A percentile compares a stretch with the other conserved stretches of the same genome.
Conservation (phyloP, 225 moss, liverwort and hornwort genomes). For the Ulota crispa region DNA sequence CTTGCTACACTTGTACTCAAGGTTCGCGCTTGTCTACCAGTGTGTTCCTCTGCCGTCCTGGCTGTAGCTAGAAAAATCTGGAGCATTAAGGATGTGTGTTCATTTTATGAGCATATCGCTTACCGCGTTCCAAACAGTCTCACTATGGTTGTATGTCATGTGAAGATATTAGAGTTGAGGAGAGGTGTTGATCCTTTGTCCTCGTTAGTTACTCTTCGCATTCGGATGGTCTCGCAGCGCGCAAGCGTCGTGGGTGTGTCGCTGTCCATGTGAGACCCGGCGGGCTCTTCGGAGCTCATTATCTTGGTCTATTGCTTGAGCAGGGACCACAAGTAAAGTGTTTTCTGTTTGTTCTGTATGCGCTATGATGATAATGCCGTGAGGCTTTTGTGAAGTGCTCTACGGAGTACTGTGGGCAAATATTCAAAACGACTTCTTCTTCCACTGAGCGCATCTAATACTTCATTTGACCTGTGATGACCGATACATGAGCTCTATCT, state of each 20-base stretch:
- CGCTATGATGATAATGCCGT: slow-evolving; percentile 50
- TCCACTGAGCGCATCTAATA: slow-evolving; percentile 32
- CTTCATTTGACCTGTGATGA: slow-evolving; percentile 19
- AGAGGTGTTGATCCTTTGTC: slow-evolving; percentile 10
- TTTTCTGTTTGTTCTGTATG: rapidly evolving
- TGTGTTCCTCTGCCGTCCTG: slow-evolving; percentile 25
- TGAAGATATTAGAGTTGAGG: slow-evolving; percentile 48
- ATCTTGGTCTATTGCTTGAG: slow-evolving; percentile 16
- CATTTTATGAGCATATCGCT: slow-evolving; percentile 31
- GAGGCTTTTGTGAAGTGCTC: slow-evolving; percentile 50
- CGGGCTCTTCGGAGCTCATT: background rate
- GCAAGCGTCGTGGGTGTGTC: slow-evolving; percentile 28
- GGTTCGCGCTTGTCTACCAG: slow-evolving; percentile 26
- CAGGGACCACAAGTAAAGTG: background rate
- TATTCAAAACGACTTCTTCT: slow-evolving; percentile 50
- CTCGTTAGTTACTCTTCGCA: slow-evolving; percentile 43
- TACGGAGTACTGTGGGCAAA: slow-evolving; percentile 38
- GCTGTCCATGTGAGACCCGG: background rate
- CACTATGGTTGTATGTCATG: background rate
- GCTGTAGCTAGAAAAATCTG: slow-evolving; percentile 35
- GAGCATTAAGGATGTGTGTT: slow-evolving; percentile 46
- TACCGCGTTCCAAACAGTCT: slow-evolving; percentile 38
- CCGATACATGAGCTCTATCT: slow-evolving; percentile 49
- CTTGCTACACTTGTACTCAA: slow-evolving; percentile 36
- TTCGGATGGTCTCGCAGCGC: slow-evolving; percentile 4